These are phyloP conservation scores for Pelargonium nanum DNA, from an alignment of 345 rosid genomes.

Conservation along the genomic window DNA sequence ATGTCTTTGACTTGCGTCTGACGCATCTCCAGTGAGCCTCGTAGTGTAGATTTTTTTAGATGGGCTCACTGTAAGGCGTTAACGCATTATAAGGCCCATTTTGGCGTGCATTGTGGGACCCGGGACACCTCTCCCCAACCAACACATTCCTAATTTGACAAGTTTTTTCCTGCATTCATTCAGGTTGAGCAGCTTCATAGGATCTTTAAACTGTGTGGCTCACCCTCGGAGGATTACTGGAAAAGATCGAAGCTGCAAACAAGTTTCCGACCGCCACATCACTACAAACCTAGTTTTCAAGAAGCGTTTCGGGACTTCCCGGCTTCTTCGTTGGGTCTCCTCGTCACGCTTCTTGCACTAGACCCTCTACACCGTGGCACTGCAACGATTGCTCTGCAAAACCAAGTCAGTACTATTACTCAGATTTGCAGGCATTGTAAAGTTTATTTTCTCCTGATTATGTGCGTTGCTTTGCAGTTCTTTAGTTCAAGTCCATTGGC, in stretches of 20 bases:
- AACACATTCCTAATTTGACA: no score
- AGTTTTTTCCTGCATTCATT: slow-evolving; percentile 1
- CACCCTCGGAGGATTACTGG: slow-evolving; percentile 80
- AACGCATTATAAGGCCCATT: no score
- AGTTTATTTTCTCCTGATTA: neutral
- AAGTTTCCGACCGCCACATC: slow-evolving; percentile 62
- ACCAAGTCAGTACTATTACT: slow-evolving; percentile 30
- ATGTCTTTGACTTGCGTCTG: no score
- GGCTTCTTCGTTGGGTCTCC: slow-evolving; percentile 36
- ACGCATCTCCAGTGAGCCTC: no score
- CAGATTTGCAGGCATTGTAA: neutral
- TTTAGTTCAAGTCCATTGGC: slow-evolving; percentile 47
- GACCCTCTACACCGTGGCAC: slow-evolving; percentile 67
- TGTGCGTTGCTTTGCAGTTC: slow-evolving; percentile 26
- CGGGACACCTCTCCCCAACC: no score
- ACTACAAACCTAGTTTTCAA: slow-evolving; percentile 54
- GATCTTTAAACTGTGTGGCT: slow-evolving; percentile 82
- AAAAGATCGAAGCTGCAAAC: slow-evolving; percentile 53
- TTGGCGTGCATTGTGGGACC: no score
- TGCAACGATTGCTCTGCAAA: slow-evolving; percentile 56
- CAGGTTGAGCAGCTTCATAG: slow-evolving; percentile 89
- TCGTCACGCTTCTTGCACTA: slow-evolving; percentile 50
- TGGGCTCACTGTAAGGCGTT: no score
- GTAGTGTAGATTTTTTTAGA: no score
- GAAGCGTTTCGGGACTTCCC: slow-evolving; percentile 61